Evolutionary conservation across 2,329 filamentous ascomycete genomes (phyloP).

Genomic region (Aspergillus ruber): DNA sequence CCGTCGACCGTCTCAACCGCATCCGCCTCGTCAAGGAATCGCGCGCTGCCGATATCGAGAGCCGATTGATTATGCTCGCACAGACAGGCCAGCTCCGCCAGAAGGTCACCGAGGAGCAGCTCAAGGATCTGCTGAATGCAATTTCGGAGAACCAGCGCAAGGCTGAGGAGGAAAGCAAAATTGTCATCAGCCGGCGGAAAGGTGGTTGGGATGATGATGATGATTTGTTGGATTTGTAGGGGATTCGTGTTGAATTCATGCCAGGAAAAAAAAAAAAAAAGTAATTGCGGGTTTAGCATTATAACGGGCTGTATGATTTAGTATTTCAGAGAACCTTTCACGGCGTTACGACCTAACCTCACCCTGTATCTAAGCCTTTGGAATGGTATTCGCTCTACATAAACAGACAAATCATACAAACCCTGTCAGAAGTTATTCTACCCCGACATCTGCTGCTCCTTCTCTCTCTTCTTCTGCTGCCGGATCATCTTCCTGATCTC

Average conservation of each 20-base stretch:
- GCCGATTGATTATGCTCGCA: constrained; percentile 85
- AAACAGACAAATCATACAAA: background rate
- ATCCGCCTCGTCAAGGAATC: constrained; percentile 94
- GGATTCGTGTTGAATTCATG: constrained; percentile 1
- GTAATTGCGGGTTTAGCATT: constrained; percentile 2
- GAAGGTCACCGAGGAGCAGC: constrained; percentile 86
- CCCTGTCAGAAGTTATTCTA: background rate
- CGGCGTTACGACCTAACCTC: no score
- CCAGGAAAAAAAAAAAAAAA: constrained; percentile 1
- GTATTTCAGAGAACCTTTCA: no score
- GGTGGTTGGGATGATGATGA: constrained; percentile 75
- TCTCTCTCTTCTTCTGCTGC: constrained; percentile 61
- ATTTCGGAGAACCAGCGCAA: constrained; percentile 66
- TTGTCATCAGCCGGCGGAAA: constrained; percentile 78
- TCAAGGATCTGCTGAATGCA: constrained; percentile 84
- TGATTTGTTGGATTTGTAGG: constrained; percentile 39
- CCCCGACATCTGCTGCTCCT: constrained; percentile 35
- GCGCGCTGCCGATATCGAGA: constrained; percentile 84
- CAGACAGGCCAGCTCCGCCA: constrained; percentile 75
- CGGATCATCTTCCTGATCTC: constrained; percentile 65
- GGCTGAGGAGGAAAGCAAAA: constrained; percentile 63
- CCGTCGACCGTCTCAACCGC: constrained; percentile 83
- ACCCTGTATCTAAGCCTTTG: no score
- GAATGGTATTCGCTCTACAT: no score
- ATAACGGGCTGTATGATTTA: constrained; percentile 6